Evolutionary conservation across 2,329 filamentous ascomycete genomes (phyloP), one percentile per base, ranked within the genome.

Genomic region (Fusarium dlaminii): DNA sequence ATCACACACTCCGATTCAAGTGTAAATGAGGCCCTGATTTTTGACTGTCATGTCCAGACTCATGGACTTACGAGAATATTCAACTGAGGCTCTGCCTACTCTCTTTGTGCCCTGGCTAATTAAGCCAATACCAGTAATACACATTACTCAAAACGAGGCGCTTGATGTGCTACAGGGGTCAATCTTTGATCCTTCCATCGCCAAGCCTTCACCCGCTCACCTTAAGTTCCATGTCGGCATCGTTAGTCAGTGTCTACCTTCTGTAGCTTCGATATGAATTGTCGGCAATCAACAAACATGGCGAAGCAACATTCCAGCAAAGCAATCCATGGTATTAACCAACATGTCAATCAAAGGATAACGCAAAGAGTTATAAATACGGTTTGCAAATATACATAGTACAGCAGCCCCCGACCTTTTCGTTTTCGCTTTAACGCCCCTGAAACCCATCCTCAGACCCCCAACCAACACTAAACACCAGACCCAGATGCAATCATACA

Each of bases 401-500:
- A 22, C 46, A 59, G 36, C 18, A 40, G 29, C 36, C 55, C 55
- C 49, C 27, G 22, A 15, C 30, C 18, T 43, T 65, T 42, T 49
- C 15, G 29, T 60, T 66, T 65, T 52, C 51, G 32, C 45, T 51
- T 52, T n/a, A 62, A 69, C 68, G 59, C 72, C 72, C 72, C 17
- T 24, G 30, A 32, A 66, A 37, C 34, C 43, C 27, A 34, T 39
- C 48, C 5, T 48, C 22, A 51, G 58, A 48, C 11, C 51, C 55
- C 40, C 48, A 59, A 51, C 56, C 55, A 36, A 22, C 43, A 57
- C 54, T 36, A 42, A 74, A 74, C 72, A 69, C 72, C 72, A 46
- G 63, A 59, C 57, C 54, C 45, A 67, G 55, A 75, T 62, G 68
- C 68, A 74, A 63, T 69, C 68, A 59, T 71, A 72, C 63, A 67